A percentile compares a stretch with the other conserved stretches of the same genome.
Conservation (phyloP, 257 asterid genomes). For the Capsicum rhomboideum region DNA sequence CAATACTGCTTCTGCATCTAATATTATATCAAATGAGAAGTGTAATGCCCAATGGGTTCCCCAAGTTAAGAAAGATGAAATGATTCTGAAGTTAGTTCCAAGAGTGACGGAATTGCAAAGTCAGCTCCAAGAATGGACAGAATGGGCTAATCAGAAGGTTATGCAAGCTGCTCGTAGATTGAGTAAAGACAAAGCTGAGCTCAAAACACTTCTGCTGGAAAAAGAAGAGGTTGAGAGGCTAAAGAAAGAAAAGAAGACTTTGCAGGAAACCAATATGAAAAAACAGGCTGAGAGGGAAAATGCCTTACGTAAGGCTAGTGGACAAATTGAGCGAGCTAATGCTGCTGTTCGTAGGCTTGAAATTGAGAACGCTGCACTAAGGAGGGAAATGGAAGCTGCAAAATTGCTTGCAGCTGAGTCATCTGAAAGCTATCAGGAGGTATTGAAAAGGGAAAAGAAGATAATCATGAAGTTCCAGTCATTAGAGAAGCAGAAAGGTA, state of each 20-base stretch:
- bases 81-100: slow-evolving; percentile 70
- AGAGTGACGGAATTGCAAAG: slow-evolving; percentile 63
- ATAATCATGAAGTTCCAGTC: slow-evolving; percentile 58
- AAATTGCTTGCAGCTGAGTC: slow-evolving; percentile 61
- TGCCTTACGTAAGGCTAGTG: slow-evolving; percentile 67
- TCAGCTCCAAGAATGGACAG: slow-evolving; percentile 94
- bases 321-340: slow-evolving; percentile 75
- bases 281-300: slow-evolving; percentile 77
- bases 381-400: slow-evolving; percentile 80
- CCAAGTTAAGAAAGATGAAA: slow-evolving; percentile 69
- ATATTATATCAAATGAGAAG: slow-evolving; percentile 28
- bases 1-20: slow-evolving; percentile 22
- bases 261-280: slow-evolving; percentile 64
- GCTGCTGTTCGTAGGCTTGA: slow-evolving; percentile 65
- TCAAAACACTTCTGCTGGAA: slow-evolving; percentile 79
- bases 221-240: slow-evolving; percentile 84
- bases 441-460: slow-evolving; percentile 65
- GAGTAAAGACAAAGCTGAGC: slow-evolving; percentile 80
- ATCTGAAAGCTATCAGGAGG: slow-evolving; percentile 70
- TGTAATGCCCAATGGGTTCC: slow-evolving; percentile 39
- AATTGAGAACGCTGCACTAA: slow-evolving; percentile 47
- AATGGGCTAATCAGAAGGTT: slow-evolving; percentile 97
- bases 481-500: slow-evolving; percentile 77
- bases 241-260: slow-evolving; percentile 64
- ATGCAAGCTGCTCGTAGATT: slow-evolving; percentile 94